Evolutionary conservation across 176 grass and related monocot genomes (phyloP), one percentile per base, ranked within the genome.

Genomic region (Luzula sylvatica): DNA sequence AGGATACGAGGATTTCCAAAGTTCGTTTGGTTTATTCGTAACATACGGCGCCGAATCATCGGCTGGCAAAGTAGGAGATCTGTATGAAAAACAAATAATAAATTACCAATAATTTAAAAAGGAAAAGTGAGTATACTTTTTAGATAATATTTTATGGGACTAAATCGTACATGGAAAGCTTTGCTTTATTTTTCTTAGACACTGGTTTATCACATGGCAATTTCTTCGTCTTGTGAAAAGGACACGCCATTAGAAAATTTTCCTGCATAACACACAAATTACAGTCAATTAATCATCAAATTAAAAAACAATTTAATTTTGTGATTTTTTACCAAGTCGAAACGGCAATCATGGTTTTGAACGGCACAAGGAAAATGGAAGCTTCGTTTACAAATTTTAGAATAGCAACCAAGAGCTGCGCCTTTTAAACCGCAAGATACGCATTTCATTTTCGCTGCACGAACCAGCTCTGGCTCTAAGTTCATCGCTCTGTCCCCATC

Each of bases 401-500:
- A 67, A 78, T 86, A 87, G 53, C 85, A 98, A 11, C 92, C 85
- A 47, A 98, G 81, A 51, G 92, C 92, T 56, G 92, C 92, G 23
- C 92, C 92, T 72, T 98, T 98, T 38, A 98, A 61, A 22, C 78
- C 81, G 48, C 85, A 98, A 61, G 78, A 70, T 61, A 68, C 77
- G 26, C 92, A 98, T 56, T 98, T 98, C 52, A 98, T 98, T 66
- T 98, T 98, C 20, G 78, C 88, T 22, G 92, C 68, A 48, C 92
- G 77, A 23, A 46, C 71, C 56, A 98, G 64, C 65, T 90, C 85
- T 42, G 71, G 65, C 56, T 90, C 85, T 48, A 98, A 56, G 48
- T 86, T 86, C 55, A 86, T 82, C 58, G 42, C 68, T 51, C 44
- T 75, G 20, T 86, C 92, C 47, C 81, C 81, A 15, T 63, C 67